Evolutionary conservation across 768 basidiomycete genomes (phyloP).

Genomic region (Termitomyces sp.): DNA sequence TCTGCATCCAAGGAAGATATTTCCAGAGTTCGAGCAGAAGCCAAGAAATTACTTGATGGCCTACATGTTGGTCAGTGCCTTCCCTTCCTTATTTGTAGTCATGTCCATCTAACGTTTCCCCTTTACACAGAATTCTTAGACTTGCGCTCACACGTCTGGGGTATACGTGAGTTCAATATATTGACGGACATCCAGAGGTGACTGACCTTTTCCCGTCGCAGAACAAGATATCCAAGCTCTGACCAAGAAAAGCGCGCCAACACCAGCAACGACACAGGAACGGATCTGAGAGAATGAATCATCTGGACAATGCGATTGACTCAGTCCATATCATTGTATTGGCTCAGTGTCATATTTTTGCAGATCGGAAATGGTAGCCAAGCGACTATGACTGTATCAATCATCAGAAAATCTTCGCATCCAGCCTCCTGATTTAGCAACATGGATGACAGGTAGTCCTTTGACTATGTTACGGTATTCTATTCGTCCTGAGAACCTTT

Average conservation of each 20-base stretch:
- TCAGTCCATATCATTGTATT: not conserved
- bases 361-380: not conserved
- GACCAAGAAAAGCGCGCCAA: slow-evolving; percentile 50
- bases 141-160: slow-evolving; percentile 78
- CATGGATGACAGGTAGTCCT: not conserved
- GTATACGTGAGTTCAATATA: slow-evolving; percentile 60
- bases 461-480: not conserved
- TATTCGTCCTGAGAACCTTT: not conserved
- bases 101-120: not conserved
- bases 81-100: not conserved
- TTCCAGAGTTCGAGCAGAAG: slow-evolving; percentile 66
- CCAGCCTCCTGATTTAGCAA: not conserved
- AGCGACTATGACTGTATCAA: not conserved
- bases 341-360: not conserved
- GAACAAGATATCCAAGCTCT: slow-evolving; percentile 79
- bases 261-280: not conserved
- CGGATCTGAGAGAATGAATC: not conserved
- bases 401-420: not conserved
- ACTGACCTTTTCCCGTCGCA: slow-evolving; percentile 21
- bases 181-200: not conserved
- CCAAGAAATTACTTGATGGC: slow-evolving; percentile 84
- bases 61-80: slow-evolving; percentile 63
- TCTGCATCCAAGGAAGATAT: slow-evolving; percentile 80
- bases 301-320: not conserved
- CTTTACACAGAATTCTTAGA: slow-evolving; percentile 65